A percentile compares a stretch with the other conserved stretches of the same genome.
Evolutionary conservation across 257 asterid species (phyloP).

Genomic region (Galeopsis tetrahit): DNA sequence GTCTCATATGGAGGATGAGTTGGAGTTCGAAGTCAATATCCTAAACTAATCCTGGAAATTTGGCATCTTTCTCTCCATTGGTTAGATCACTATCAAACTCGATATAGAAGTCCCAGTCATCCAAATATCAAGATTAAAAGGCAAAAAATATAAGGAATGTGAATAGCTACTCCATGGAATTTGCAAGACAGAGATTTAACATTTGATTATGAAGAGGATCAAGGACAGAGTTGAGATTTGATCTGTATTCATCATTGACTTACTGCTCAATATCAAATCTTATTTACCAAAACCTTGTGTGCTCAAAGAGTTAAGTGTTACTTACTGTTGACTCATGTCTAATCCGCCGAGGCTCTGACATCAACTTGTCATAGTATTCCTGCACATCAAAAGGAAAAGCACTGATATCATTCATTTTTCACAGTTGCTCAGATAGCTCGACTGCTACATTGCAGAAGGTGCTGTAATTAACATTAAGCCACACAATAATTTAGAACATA

Average conservation of each 20-base stretch:
- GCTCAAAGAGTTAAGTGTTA: conserved; percentile 31
- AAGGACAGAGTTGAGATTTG: conserved; percentile 22
- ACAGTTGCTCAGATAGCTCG: background rate
- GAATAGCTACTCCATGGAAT: background rate
- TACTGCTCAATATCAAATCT: background rate
- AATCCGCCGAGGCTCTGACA: conserved; percentile 68
- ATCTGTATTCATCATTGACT: background rate
- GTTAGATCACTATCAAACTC: background rate
- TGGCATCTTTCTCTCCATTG: background rate
- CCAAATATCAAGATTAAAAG: conserved; percentile 9
- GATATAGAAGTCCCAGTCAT: background rate
- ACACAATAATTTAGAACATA: conserved; percentile 28
- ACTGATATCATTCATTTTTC: background rate
- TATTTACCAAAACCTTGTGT: background rate
- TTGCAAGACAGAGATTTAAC: conserved; percentile 11
- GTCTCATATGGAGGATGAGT: too few relatives aligned
- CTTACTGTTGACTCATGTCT: conserved; percentile 95
- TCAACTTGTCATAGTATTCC: conserved; percentile 83
- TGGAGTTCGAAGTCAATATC: background rate
- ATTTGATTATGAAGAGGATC: conserved; percentile 2
- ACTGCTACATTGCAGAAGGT: conserved; percentile 24
- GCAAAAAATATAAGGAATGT: conserved; percentile 6
- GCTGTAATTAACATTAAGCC: conserved; percentile 16
- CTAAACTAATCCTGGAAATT: background rate
- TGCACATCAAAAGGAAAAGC: conserved; percentile 41